Base-by-base conservation (phyloP, 768 basidiomycete genomes). In the Serendipita sp. region DNA sequence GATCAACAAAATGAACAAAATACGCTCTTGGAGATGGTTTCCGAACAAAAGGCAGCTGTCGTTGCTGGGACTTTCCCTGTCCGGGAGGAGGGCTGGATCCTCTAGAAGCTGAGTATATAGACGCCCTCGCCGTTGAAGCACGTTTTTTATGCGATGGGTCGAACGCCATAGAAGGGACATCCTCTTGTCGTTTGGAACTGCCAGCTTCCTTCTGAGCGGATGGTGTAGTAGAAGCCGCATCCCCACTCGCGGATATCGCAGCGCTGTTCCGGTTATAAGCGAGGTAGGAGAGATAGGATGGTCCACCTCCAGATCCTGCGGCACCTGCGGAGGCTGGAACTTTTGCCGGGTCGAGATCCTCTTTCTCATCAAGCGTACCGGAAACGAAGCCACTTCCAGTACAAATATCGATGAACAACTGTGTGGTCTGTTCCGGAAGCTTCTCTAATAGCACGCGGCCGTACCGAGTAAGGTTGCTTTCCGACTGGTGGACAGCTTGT, bases 1-100 rank as follows among this genome's bases (percentile, higher is more conserved):
- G 90, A 70, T 95, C 90, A 44, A 96, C 86, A 68, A 96, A 98
- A 72, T 96, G 92, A 0, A 92, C 86, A 70, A 97, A 98, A 73
- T 92, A 98, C 37, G 88, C 77, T 3, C 86, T 77, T 0, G 94
- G 92, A 0, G 92, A 92, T 0, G 92, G 87, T 0, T 80, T 76
- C 70, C 83, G 82, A 5, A 77, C 71, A 0, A 75, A 76, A 16
- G 64, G 34, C 62, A 2, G 74, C 15, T 34, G 44, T 72, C 64
- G 35, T 65, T 67, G 11, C 65, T 30, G 0, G 68, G 64, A 37
- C 69, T 44, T 18, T 70, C 47, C 2, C 67, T 63, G 15, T 70
- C 65, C 0, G 68, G 65, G 7, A 67, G 67, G 1, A 69, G 69
- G n/a, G 71, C 63, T 15, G 65, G 51, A 3, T 53, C 44, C 37